Conservation (phyloP, 2,329 filamentous ascomycete species). For the Delphinella strobiligena region DNA sequence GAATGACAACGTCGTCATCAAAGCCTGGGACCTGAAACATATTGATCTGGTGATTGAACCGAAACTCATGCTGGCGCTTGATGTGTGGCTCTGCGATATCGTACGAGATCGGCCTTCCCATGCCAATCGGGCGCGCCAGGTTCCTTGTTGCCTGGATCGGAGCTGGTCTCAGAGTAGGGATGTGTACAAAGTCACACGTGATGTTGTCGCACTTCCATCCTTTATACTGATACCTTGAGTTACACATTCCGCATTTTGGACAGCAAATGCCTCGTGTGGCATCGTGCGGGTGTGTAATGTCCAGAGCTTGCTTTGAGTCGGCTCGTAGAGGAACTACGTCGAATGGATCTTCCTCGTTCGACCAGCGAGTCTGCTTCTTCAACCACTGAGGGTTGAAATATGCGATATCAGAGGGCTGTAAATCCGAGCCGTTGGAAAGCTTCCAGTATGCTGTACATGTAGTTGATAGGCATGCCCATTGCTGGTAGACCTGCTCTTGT, state of each 20-base stretch:
- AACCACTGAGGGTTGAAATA: conserved; percentile 48
- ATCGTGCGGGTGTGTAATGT: not conserved
- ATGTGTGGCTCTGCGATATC: not conserved
- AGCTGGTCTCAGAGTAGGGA: conserved; percentile 20
- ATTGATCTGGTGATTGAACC: not conserved
- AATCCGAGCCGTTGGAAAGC: conserved; percentile 18
- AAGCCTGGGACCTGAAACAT: conserved; percentile 29
- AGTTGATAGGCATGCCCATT: conserved; percentile 48
- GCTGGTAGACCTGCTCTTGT: conserved; percentile 29
- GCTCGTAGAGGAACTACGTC: too few relatives aligned
- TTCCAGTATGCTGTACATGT: conserved; percentile 45
- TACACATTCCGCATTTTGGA: conserved; percentile 49
- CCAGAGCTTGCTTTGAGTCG: not conserved
- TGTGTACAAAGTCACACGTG: conserved; percentile 36
- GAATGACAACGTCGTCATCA: conserved; percentile 32
- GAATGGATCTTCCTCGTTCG: conserved; percentile 25
- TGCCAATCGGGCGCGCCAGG: not conserved
- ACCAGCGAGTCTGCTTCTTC: conserved; percentile 36
- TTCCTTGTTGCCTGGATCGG: conserved; percentile 12
- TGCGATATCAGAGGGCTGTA: not conserved
- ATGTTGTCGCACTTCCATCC: conserved; percentile 48
- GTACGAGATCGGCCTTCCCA: not conserved
- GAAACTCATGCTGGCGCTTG: not conserved
- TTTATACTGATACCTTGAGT: conserved; percentile 47
- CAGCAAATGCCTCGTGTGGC: conserved; percentile 50